Conservation (phyloP, 805 yeast genomes). For the Candida germanica region DNA sequence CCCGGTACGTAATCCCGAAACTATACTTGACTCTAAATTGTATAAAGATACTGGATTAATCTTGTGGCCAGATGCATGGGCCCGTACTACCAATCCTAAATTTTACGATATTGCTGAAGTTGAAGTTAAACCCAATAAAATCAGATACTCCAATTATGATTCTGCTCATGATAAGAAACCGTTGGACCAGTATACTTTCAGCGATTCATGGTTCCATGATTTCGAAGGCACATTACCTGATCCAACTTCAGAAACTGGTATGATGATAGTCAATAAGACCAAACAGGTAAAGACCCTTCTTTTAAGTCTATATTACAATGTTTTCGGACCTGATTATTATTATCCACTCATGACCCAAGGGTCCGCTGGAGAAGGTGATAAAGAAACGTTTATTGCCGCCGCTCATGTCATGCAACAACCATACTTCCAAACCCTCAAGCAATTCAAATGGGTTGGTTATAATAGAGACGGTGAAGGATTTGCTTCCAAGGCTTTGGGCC, state of each 20-base stretch:
- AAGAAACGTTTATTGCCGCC: conserved; percentile 72
- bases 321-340: conserved; percentile 61
- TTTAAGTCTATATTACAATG: conserved; percentile 61
- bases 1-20: conserved; percentile 42
- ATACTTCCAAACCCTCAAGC: conserved; percentile 52
- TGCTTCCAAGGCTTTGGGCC: conserved; percentile 35
- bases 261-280: conserved; percentile 57
- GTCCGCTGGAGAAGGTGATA: conserved; percentile 76
- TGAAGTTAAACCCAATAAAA: conserved; percentile 30
- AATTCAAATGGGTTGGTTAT: conserved; percentile 38
- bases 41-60: conserved; percentile 49
- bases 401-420: conserved; percentile 50
- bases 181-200: conserved; percentile 23
- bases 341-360: conserved; percentile 71
- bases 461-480: conserved; percentile 22
- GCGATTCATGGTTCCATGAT: conserved; percentile 50
- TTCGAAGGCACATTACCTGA: conserved; percentile 64
- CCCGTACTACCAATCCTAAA: conserved; percentile 61
- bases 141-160: conserved; percentile 32
- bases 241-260: conserved; percentile 70
- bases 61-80: conserved; percentile 72
- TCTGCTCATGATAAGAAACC: conserved; percentile 31
- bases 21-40: conserved; percentile 43
- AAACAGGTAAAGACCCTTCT: conserved; percentile 57
- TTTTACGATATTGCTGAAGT: conserved; percentile 52